These are phyloP conservation scores for Apiospora pterosperma DNA, from an alignment of 2,329 filamentous ascomycete genomes.

Conservation along the genomic window DNA sequence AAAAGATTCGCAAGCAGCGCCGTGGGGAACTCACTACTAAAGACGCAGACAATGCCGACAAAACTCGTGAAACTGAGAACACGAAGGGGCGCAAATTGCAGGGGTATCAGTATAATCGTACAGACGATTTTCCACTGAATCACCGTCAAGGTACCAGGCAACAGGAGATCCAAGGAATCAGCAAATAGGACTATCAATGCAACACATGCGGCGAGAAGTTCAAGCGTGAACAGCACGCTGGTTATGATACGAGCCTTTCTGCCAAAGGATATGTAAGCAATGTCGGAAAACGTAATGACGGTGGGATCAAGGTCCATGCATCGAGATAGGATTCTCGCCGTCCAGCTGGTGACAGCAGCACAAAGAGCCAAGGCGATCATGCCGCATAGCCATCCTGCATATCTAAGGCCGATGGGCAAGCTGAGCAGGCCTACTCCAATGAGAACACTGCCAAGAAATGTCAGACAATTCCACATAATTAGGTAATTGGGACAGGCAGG, in stretches of 20 bases:
- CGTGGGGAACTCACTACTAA: constrained; percentile 67
- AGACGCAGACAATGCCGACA: constrained; percentile 85
- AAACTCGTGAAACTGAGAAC: constrained; percentile 88
- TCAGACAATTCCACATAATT: constrained; percentile 2
- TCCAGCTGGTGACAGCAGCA: constrained; percentile 77
- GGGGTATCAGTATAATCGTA: constrained; percentile 70
- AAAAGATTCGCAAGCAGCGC: background rate
- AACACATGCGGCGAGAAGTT: constrained; percentile 84
- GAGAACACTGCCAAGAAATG: constrained; percentile 52
- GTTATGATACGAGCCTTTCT: constrained; percentile 75
- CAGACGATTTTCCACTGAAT: constrained; percentile 83
- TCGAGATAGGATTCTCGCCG: constrained; percentile 77
- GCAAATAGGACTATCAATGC: constrained; percentile 90
- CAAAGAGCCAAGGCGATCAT: constrained; percentile 70
- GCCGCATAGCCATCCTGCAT: constrained; percentile 85
- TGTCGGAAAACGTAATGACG: constrained; percentile 89
- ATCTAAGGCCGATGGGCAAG: constrained; percentile 81
- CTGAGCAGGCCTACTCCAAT: constrained; percentile 89
- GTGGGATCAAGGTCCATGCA: constrained; percentile 84
- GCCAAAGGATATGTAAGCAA: constrained; percentile 89
- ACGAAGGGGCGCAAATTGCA: constrained; percentile 81
- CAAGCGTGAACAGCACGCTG: constrained; percentile 82
- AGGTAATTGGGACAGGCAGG: background rate
- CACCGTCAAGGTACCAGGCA: constrained; percentile 64
- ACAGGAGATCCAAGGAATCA: constrained; percentile 77